Evolutionary conservation across 2,329 filamentous ascomycete species (phyloP), one percentile per base, ranked within the genome.

Genomic region (Fusarium heterosporum): DNA sequence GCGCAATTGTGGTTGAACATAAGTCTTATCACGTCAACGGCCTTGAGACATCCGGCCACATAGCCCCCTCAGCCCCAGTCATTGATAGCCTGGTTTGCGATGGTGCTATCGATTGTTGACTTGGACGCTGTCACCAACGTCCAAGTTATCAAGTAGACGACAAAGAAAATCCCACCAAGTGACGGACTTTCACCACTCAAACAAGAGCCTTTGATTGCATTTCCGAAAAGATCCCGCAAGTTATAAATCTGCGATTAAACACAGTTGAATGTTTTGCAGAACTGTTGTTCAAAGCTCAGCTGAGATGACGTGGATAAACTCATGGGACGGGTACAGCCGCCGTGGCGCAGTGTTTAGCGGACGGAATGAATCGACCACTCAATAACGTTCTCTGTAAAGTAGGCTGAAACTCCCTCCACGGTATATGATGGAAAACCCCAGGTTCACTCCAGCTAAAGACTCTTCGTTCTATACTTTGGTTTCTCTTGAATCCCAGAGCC

Each of bases 261-360:
- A 9, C n/a, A 2, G 16, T 36, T 36, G 9, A 12, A 29, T 8
- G 28, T 29, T 29, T 36, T 11, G 34, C 34, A 17, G 34, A 36
- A 36, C n/a, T 16, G 16, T n/a, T 10, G 16, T 36, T 9, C 8
- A n/a, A 46, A 39, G 42, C 29, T 62, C 50, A 63, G 48, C 64
- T 67, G 45, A 39, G 40, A 46, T 62, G 57, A 61, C 48, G 46
- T 32, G 51, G 55, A 45, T 39, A 47, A 8, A 47, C 9, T 55
- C 46, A 57, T 16, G 41, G 55, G 38, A 30, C 64, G 60, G 64
- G 49, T 67, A 45, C 38, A 64, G 55, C 60, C 47, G 64, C 47
- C 42, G 47, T 66, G 65, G 64, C 64, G 51, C 51, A 68, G 65
- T 41, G 28, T 43, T 34, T 12, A 30, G 16, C 19, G 30, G 28